phyloP scores from a whole-genome alignment of 352 stramenopile genomes.

The Lagenidium sp. region DNA sequence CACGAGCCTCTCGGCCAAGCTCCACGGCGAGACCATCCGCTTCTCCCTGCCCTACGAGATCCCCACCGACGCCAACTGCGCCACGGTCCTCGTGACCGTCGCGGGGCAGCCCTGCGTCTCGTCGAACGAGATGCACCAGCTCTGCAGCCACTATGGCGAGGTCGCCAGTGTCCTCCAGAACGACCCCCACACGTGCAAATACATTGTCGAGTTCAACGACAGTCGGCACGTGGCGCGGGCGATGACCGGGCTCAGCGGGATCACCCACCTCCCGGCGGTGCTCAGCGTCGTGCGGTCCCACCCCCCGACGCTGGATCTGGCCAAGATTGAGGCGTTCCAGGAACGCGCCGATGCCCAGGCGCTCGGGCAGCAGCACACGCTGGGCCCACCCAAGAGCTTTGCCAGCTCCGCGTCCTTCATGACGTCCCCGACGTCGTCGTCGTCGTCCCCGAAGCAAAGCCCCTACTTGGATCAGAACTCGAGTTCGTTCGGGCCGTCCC shows the following conservation, averaged over 20 bases:
- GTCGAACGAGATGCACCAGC: conserved; percentile 36
- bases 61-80: conserved; percentile 52
- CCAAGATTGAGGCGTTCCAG: conserved; percentile 59
- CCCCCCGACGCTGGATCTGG: conserved; percentile 42
- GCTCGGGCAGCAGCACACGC: neutral
- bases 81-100: conserved; percentile 44
- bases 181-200: conserved; percentile 29
- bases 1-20: neutral
- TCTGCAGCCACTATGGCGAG: conserved; percentile 62
- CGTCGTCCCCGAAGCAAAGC: conserved; percentile 46
- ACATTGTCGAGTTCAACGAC: conserved; percentile 74
- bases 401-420: conserved; percentile 53
- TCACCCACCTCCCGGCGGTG: conserved; percentile 22
- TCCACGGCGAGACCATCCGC: conserved; percentile 21
- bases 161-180: conserved; percentile 65
- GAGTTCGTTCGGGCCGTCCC: neutral
- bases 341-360: conserved; percentile 23
- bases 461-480: conserved; percentile 36
- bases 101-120: conserved; percentile 13
- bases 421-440: conserved; percentile 53
- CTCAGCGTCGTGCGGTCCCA: conserved; percentile 36
- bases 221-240: conserved; percentile 32
- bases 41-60: conserved; percentile 69
- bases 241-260: conserved; percentile 27
- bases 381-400: conserved; percentile 39